Percentiles rank a stretch among this genome's conserved stretches.
These are phyloP conservation scores for Rhizopogon vesiculosus DNA, from an alignment of 768 basidiomycete species.

Conservation along the genomic window DNA sequence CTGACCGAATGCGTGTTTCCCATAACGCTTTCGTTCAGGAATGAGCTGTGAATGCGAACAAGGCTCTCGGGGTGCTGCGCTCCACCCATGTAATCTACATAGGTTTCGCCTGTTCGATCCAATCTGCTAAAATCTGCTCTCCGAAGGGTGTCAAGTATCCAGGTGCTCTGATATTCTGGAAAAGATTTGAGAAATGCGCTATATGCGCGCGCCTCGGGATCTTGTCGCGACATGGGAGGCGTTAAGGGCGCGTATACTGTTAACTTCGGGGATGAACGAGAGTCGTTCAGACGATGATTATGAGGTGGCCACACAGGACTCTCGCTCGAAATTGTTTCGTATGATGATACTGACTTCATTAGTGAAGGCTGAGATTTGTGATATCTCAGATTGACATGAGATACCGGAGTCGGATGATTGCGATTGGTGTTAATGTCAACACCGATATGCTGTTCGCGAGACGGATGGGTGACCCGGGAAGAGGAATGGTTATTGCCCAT, in stretches of 20 bases:
- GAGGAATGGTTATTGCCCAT: constrained; percentile 31
- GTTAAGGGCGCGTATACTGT: constrained; percentile 24
- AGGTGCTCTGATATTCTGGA: constrained; percentile 61
- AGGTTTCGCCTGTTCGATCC: constrained; percentile 62
- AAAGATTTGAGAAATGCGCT: constrained; percentile 39
- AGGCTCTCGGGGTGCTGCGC: constrained; percentile 77
- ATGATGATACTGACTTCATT: constrained; percentile 31
- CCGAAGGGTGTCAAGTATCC: constrained; percentile 67
- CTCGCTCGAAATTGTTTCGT: constrained; percentile 34
- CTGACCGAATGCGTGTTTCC: constrained; percentile 86
- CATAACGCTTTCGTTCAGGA: constrained; percentile 60
- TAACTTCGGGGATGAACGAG: constrained; percentile 6
- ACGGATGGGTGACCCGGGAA: constrained; percentile 16
- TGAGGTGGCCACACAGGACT: constrained; percentile 9
- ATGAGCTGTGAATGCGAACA: constrained; percentile 63
- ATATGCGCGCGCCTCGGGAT: constrained; percentile 40
- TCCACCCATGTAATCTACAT: constrained; percentile 86
- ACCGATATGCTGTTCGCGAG: constrained; percentile 5
- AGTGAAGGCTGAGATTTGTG: constrained; percentile 31
- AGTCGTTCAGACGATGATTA: constrained; percentile 1
- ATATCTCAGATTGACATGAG: constrained; percentile 38
- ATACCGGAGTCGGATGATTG: constrained; percentile 10
- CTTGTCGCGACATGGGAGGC: constrained; percentile 18
- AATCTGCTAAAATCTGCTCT: constrained; percentile 58
- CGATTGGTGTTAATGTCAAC: constrained; percentile 1